Conservation (phyloP, 2,329 filamentous ascomycete species). For the Microdochium nivale region DNA sequence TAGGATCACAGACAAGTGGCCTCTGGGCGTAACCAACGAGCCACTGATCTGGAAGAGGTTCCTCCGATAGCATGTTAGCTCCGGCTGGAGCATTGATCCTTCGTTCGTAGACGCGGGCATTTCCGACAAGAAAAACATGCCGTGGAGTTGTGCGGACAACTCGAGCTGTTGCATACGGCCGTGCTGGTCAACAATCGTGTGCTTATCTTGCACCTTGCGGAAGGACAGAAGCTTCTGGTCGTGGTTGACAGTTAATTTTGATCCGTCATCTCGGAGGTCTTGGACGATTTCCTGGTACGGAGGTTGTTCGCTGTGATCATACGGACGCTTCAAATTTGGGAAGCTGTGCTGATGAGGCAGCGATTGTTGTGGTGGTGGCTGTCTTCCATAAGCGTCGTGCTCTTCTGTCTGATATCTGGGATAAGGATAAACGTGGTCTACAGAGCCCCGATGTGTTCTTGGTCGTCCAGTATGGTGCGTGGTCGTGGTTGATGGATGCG, state of each 20-base stretch:
- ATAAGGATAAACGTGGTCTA: constrained; percentile 46
- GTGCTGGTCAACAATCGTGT: constrained; percentile 51
- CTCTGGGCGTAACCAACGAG: constrained; percentile 71
- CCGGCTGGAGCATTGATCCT: constrained; percentile 55
- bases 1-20: constrained; percentile 64
- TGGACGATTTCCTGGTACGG: constrained; percentile 54
- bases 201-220: constrained; percentile 47
- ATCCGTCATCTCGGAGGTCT: constrained; percentile 49
- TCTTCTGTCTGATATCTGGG: constrained; percentile 47
- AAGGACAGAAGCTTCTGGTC: constrained; percentile 55
- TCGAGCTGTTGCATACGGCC: constrained; percentile 54
- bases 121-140: constrained; percentile 84
- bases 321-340: constrained; percentile 47
- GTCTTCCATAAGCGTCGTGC: constrained; percentile 43
- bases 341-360: constrained; percentile 43
- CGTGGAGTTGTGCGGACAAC: constrained; percentile 66
- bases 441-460: constrained; percentile 37
- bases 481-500: constrained; percentile 33
- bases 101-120: constrained; percentile 58
- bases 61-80: constrained; percentile 90
- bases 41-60: constrained; percentile 96
- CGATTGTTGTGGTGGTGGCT: constrained; percentile 38
- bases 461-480: constrained; percentile 39
- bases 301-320: constrained; percentile 45
- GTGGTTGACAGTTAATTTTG: constrained; percentile 48